Conservation (phyloP, 2,329 filamentous ascomycete species). For the Cladosporium sphaerospermum region DNA sequence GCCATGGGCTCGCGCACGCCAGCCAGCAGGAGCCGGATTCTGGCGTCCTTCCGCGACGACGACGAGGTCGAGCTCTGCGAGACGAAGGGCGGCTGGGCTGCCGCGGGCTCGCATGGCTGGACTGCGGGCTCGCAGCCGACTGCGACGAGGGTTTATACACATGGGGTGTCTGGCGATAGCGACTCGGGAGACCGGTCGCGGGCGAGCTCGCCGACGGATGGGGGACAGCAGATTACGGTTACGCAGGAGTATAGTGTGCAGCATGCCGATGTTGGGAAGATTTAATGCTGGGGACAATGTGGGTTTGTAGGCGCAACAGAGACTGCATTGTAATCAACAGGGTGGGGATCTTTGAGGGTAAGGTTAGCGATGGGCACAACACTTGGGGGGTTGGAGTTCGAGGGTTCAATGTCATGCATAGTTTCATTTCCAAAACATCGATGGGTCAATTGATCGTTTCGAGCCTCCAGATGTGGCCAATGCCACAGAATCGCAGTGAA, state of each 20-base stretch:
- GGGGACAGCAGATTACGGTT: constrained; percentile 1
- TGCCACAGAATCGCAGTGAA: no score
- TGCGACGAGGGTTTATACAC: neutral
- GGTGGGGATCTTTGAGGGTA: no score
- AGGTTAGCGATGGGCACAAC: no score
- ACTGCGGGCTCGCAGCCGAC: neutral
- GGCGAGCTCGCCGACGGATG: neutral
- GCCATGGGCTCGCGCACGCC: neutral
- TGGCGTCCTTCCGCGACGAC: constrained; percentile 1
- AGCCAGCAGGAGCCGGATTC: neutral
- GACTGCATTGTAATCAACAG: no score
- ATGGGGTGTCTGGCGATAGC: neutral
- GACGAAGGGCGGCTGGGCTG: neutral
- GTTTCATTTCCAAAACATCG: no score
- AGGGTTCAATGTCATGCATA: no score
- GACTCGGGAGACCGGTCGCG: neutral
- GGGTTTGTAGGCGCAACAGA: no score
- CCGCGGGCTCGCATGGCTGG: neutral
- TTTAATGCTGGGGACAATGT: no score
- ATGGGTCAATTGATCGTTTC: no score
- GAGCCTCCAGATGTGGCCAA: no score
- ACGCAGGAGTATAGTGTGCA: constrained; percentile 1
- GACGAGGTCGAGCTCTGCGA: constrained; percentile 5
- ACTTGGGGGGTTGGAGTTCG: no score
- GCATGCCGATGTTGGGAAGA: neutral